Conservation (phyloP, 352 stramenopile genomes). For the Phytophthora cryptogea region DNA sequence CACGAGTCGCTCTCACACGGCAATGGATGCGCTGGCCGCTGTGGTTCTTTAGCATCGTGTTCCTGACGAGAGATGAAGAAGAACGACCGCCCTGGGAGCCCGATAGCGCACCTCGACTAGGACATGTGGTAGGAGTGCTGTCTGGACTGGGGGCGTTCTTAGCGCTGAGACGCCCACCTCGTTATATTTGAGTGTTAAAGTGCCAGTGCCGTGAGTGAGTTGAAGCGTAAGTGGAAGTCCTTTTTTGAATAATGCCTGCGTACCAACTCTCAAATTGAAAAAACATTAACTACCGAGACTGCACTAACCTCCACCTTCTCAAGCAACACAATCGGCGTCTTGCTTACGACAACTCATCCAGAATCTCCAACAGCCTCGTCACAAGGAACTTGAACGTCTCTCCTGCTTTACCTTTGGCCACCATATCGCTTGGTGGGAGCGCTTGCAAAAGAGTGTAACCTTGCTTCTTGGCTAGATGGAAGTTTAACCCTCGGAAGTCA, state of each 20-base stretch:
- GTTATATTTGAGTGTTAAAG: conserved; percentile 8
- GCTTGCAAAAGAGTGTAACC: conserved; percentile 1
- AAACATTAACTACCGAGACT: not conserved
- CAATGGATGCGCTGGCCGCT: conserved; percentile 26
- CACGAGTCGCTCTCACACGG: conserved; percentile 18
- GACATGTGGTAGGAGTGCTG: conserved; percentile 20
- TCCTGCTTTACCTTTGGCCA: not conserved
- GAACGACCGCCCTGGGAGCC: conserved; percentile 8
- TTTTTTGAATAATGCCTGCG: not conserved
- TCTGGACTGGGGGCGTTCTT: conserved; percentile 25
- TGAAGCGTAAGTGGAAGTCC: not conserved
- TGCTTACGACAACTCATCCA: conserved; percentile 1
- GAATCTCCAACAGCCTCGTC: conserved; percentile 3
- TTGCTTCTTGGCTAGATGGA: conserved; percentile 5
- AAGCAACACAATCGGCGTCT: not conserved
- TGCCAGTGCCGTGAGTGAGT: not conserved
- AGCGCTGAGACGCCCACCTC: conserved; percentile 12
- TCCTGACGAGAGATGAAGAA: conserved; percentile 23
- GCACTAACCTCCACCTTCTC: not conserved
- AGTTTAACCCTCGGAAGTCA: conserved; percentile 3
- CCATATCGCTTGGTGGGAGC: not conserved
- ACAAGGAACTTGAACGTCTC: conserved; percentile 9
- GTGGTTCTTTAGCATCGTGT: conserved; percentile 25
- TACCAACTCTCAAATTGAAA: not conserved
- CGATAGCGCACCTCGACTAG: conserved; percentile 9